Evolutionary conservation across 1,139 yeast genomes (phyloP).

Genomic region (Groenewaldozyma sp.): DNA sequence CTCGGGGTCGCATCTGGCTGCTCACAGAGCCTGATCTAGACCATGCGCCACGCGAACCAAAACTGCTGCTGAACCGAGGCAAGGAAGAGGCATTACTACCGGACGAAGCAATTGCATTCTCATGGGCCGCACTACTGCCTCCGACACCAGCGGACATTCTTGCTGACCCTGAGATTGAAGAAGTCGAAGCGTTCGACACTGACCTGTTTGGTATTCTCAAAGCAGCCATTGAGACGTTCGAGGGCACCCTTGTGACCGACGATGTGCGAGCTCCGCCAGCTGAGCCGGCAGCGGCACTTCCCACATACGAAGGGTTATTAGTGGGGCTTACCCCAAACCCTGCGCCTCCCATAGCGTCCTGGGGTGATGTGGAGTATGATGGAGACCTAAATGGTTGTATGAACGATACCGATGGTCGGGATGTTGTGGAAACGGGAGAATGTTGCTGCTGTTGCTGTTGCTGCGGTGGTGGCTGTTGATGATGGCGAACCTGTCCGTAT

Average conservation of each 20-base stretch:
- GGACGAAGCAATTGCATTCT: conserved; percentile 17
- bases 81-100: conserved; percentile 20
- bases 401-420: conserved; percentile 20
- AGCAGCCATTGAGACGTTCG: conserved; percentile 26
- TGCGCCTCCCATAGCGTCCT: conserved; percentile 5
- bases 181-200: conserved; percentile 19
- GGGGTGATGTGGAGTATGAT: conserved; percentile 30
- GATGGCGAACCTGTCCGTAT: background rate
- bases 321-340: conserved; percentile 7
- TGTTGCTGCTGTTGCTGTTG: background rate
- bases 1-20: conserved; percentile 14
- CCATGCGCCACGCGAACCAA: conserved; percentile 24
- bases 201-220: conserved; percentile 23
- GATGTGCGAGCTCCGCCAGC: conserved; percentile 15
- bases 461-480: background rate
- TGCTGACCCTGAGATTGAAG: conserved; percentile 10
- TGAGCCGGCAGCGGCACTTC: conserved; percentile 6
- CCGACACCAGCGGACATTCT: background rate
- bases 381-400: conserved; percentile 32
- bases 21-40: conserved; percentile 19
- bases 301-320: conserved; percentile 9
- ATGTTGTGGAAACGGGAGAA: conserved; percentile 5
- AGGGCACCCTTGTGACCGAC: conserved; percentile 21
- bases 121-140: conserved; percentile 8
- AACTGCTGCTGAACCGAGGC: conserved; percentile 26